Evolutionary conservation across 2,329 filamentous ascomycete genomes (phyloP).

Genomic region (Elsinoe necatrix): DNA sequence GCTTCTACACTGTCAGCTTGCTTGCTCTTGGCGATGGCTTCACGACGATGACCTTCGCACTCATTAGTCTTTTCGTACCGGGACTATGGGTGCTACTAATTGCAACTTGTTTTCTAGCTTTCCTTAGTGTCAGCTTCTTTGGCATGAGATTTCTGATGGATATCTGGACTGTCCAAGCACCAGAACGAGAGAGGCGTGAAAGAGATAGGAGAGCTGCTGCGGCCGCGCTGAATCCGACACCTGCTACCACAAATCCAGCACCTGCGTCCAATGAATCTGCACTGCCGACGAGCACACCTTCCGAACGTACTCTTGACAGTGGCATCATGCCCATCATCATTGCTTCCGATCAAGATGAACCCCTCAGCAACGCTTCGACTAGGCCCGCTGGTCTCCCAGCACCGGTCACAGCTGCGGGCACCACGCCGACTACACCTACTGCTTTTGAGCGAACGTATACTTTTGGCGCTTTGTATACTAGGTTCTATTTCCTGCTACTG

Average conservation of each 20-base stretch:
- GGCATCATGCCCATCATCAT: conserved; percentile 50
- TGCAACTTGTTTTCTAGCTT: conserved; percentile 49
- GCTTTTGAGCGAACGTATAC: conserved; percentile 23
- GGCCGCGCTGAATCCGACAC: conserved; percentile 12
- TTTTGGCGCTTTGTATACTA: conserved; percentile 51
- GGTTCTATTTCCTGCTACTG: conserved; percentile 54
- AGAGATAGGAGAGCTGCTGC: conserved; percentile 24
- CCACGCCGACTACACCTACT: conserved; percentile 27
- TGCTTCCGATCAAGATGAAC: conserved; percentile 50
- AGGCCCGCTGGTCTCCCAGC: conserved; percentile 28
- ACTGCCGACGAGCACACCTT: conserved; percentile 21
- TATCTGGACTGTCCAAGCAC: conserved; percentile 56
- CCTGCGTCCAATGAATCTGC: conserved; percentile 21
- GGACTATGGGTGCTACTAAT: conserved; percentile 49
- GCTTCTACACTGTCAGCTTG: conserved; percentile 55
- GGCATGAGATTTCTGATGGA: conserved; percentile 59
- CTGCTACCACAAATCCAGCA: conserved; percentile 14
- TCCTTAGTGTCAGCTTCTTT: conserved; percentile 53
- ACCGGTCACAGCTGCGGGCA: conserved; percentile 22
- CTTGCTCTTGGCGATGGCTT: conserved; percentile 55
- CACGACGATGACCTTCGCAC: conserved; percentile 44
- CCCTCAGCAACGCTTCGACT: conserved; percentile 32
- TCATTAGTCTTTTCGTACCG: conserved; percentile 48
- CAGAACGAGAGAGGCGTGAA: conserved; percentile 37
- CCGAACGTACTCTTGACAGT: conserved; percentile 33